phyloP scores from a whole-genome alignment of 2,329 filamentous ascomycete genomes.

The Pseudogymnoascus sp. region DNA sequence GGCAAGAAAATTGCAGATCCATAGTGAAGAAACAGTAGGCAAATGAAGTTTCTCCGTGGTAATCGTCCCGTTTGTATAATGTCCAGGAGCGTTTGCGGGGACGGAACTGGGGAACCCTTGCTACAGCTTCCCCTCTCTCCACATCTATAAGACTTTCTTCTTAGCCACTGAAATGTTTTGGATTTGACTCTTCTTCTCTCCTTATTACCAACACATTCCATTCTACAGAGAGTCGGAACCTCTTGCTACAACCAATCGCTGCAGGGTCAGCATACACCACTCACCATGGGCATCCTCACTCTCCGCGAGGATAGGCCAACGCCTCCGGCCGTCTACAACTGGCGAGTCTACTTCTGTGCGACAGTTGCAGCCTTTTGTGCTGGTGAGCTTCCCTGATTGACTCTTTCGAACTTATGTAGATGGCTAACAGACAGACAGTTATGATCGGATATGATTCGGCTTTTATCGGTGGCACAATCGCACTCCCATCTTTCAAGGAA shows the following conservation, averaged over 20 bases:
- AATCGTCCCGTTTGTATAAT: conserved; percentile 4
- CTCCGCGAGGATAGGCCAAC: conserved; percentile 53
- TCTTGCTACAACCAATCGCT: background rate
- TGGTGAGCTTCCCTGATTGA: conserved; percentile 48
- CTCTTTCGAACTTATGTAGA: background rate
- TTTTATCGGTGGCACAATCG: conserved; percentile 73
- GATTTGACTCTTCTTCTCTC: conserved; percentile 2
- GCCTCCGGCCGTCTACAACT: conserved; percentile 54
- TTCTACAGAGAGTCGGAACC: background rate
- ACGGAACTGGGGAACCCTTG: conserved; percentile 11
- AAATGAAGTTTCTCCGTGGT: conserved; percentile 8
- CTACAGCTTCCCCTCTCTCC: background rate
- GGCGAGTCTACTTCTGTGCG: conserved; percentile 52
- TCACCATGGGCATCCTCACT: conserved; percentile 38
- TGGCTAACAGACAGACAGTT: background rate
- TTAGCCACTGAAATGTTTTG: conserved; percentile 9
- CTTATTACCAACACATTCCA: background rate
- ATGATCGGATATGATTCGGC: conserved; percentile 50
- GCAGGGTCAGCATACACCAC: conserved; percentile 8
- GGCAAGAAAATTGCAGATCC: conserved; percentile 2
- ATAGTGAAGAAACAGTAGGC: background rate
- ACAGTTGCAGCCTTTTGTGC: conserved; percentile 50
- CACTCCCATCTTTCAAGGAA: conserved; percentile 59
- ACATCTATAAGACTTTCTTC: conserved; percentile 7
- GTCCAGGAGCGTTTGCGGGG: conserved; percentile 2